phyloP scores from a whole-genome alignment of 139 green algal species.

The Coccomyxa sp. region DNA sequence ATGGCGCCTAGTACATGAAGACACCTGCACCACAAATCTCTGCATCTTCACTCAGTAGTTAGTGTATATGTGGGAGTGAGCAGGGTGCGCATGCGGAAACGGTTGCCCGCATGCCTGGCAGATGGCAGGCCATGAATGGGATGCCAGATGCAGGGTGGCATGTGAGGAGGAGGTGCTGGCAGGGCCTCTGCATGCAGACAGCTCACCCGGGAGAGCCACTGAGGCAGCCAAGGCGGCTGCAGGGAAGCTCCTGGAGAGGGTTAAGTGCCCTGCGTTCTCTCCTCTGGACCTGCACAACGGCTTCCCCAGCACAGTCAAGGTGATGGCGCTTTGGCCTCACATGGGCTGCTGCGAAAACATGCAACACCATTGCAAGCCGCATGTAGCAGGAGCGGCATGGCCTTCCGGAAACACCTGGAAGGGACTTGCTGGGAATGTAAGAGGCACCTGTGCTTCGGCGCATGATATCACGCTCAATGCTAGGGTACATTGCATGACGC shows the following conservation, averaged over 20 bases:
- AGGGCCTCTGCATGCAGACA: neutral
- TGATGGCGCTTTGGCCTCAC: neutral
- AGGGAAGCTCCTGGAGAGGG: neutral
- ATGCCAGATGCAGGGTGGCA: neutral
- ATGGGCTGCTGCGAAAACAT: too few species aligned
- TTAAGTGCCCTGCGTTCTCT: neutral
- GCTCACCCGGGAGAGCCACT: neutral
- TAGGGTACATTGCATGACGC: too few species aligned
- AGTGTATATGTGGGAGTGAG: too few species aligned
- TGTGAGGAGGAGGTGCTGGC: neutral
- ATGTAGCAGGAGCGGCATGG: too few species aligned
- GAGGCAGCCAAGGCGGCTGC: neutral
- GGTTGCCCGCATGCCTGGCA: neutral
- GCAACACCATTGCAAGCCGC: too few species aligned
- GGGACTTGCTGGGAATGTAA: too few species aligned
- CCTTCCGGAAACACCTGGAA: too few species aligned
- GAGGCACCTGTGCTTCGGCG: too few species aligned
- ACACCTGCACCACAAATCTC: neutral
- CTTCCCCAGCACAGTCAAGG: neutral
- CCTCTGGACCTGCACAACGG: neutral
- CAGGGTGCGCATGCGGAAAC: too few species aligned
- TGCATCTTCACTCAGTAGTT: too few species aligned
- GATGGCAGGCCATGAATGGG: neutral
- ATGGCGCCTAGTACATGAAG: too few species aligned
- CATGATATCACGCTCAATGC: too few species aligned